These are phyloP conservation scores for Torulaspora delbrueckii DNA, from an alignment of 805 yeast genomes.

Conservation along the genomic window DNA sequence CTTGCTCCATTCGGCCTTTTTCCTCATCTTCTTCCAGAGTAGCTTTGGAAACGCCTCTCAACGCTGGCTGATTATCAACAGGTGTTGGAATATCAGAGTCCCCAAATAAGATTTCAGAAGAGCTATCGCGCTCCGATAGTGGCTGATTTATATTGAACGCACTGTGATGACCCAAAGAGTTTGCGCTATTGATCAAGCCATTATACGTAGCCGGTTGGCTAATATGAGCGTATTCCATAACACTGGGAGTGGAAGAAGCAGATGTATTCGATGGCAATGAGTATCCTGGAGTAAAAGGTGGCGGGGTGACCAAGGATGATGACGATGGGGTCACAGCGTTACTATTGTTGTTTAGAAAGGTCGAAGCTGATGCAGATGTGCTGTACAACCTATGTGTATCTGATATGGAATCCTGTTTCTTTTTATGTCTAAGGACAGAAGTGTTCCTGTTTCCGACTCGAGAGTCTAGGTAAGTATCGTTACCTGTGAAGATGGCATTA, in stretches of 20 bases:
- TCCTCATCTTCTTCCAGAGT: conserved; percentile 16
- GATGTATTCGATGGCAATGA: conserved; percentile 19
- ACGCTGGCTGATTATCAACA: conserved; percentile 15
- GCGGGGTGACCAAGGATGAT: conserved; percentile 17
- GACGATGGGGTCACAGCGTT: conserved; percentile 14
- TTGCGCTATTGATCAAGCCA: conserved; percentile 2
- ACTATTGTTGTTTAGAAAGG: background rate
- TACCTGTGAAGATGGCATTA: background rate
- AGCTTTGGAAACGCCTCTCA: conserved; percentile 16
- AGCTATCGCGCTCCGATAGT: conserved; percentile 9
- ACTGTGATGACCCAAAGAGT: conserved; percentile 2
- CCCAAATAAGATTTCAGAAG: conserved; percentile 10
- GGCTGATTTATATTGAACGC: conserved; percentile 8
- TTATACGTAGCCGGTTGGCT: conserved; percentile 8
- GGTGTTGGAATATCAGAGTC: conserved; percentile 20
- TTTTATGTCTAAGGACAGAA: conserved; percentile 20
- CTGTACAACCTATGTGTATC: conserved; percentile 18
- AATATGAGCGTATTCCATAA: conserved; percentile 11
- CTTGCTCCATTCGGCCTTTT: conserved; percentile 1
- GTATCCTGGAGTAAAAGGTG: conserved; percentile 14
- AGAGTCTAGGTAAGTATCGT: conserved; percentile 23
- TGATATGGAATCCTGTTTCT: conserved; percentile 33
- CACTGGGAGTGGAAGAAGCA: conserved; percentile 24
- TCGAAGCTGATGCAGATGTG: conserved; percentile 7
- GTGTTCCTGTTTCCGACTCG: conserved; percentile 14